Conservation (phyloP, 805 yeast species). For the Hanseniaspora clermontiae region DNA sequence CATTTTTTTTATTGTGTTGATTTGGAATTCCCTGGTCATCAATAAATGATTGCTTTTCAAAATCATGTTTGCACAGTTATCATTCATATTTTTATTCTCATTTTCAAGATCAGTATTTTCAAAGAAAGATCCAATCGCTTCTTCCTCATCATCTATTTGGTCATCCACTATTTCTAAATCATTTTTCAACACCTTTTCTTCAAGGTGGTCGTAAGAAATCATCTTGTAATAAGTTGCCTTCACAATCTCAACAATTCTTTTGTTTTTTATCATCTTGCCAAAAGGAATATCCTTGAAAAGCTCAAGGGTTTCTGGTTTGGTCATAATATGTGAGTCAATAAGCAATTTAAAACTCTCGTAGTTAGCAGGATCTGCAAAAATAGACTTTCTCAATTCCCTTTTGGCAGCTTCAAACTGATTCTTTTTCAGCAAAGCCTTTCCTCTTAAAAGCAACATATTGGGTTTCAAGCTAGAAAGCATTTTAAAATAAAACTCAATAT, state of each 20-base stretch:
- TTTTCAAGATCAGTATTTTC: neutral
- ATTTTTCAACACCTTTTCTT: constrained; percentile 16
- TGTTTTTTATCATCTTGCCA: constrained; percentile 55
- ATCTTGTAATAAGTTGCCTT: constrained; percentile 61
- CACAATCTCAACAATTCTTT: constrained; percentile 57
- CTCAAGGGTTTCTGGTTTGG: constrained; percentile 83
- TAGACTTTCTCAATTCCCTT: constrained; percentile 76
- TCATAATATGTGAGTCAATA: constrained; percentile 54
- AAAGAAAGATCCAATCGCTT: constrained; percentile 30
- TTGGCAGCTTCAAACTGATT: constrained; percentile 78
- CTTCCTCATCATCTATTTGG: constrained; percentile 24
- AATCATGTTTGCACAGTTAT: constrained; percentile 37
- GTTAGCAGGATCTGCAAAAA: constrained; percentile 77
- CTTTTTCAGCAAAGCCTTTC: constrained; percentile 67
- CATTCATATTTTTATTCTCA: neutral
- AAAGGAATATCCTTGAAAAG: constrained; percentile 52
- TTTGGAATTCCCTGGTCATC: constrained; percentile 55
- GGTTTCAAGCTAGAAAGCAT: constrained; percentile 30
- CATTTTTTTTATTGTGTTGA: constrained; percentile 54
- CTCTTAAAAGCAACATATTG: constrained; percentile 76
- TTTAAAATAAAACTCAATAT: neutral
- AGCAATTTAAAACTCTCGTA: constrained; percentile 83
- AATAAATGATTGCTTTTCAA: constrained; percentile 60
- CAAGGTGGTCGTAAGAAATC: constrained; percentile 58
- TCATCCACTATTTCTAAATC: constrained; percentile 28